Percentiles rank a stretch among this genome's conserved stretches.
phyloP scores from a whole-genome alignment of 768 basidiomycete species.

The Mycena filopes region DNA sequence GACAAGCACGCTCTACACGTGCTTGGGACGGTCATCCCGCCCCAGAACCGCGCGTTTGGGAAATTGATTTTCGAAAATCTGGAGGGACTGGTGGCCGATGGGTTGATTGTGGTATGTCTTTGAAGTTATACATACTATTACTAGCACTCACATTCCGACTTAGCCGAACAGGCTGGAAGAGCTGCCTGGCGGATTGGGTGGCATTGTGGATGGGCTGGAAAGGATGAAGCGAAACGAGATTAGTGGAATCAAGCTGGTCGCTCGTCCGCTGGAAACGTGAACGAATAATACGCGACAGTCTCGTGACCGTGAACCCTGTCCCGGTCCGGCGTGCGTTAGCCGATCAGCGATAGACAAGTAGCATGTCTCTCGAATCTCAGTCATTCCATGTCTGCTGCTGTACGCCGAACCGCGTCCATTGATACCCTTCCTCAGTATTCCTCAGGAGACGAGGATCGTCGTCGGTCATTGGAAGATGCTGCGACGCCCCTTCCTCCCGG shows the following conservation, averaged over 20 bases:
- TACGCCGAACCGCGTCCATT: conserved; percentile 23
- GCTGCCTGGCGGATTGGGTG: conserved; percentile 54
- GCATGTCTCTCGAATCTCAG: conserved; percentile 21
- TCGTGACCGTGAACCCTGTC: background rate
- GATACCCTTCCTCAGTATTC: conserved; percentile 31
- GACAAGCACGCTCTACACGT: background rate
- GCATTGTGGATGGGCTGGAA: conserved; percentile 53
- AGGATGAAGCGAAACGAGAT: conserved; percentile 3
- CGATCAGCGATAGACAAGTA: background rate
- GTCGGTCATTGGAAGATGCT: conserved; percentile 31
- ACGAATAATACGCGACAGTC: background rate
- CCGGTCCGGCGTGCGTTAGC: background rate
- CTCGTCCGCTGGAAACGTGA: conserved; percentile 11
- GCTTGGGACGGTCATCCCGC: background rate
- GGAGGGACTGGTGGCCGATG: conserved; percentile 44
- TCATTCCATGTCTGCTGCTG: background rate
- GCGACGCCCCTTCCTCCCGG: conserved; percentile 27
- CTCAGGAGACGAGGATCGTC: conserved; percentile 13
- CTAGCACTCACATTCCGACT: background rate
- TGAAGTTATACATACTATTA: background rate
- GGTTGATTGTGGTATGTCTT: conserved; percentile 14
- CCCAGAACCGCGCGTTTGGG: conserved; percentile 7
- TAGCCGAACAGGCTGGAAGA: conserved; percentile 58
- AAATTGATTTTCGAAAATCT: conserved; percentile 33
- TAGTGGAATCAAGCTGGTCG: conserved; percentile 20